These are phyloP conservation scores for Cenchrus americanus DNA, from an alignment of 176 grass and related monocot genomes.

Conservation along the genomic window DNA sequence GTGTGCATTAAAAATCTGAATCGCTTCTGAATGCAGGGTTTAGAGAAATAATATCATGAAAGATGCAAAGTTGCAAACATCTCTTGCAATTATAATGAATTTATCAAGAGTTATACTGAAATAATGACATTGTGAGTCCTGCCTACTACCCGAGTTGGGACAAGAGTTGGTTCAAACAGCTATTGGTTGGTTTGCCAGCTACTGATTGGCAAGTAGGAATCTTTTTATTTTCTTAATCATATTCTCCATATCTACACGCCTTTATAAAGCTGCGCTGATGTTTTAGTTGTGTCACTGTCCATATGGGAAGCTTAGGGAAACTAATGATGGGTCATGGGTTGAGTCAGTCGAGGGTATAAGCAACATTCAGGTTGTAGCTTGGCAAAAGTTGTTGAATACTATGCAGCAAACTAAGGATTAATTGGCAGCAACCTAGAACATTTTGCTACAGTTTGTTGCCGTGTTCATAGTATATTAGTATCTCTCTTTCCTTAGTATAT, in stretches of 20 bases:
- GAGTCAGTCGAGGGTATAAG: neutral
- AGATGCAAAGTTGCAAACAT: neutral
- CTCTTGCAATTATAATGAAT: neutral
- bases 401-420: neutral
- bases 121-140: neutral
- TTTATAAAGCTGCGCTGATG: constrained; percentile 9
- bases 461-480: neutral
- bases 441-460: neutral
- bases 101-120: neutral
- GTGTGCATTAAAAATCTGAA: neutral
- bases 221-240: constrained; percentile 37
- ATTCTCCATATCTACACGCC: constrained; percentile 9
- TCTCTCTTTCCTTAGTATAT: neutral
- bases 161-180: constrained; percentile 23
- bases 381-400: constrained; percentile 10
- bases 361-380: neutral
- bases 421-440: constrained; percentile 5
- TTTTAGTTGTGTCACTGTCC: constrained; percentile 17
- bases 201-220: constrained; percentile 35
- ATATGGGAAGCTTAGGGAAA: constrained; percentile 24
- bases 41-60: neutral
- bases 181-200: constrained; percentile 4
- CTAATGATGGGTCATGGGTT: constrained; percentile 15
- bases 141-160: neutral
- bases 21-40: neutral